Conservation (phyloP, 2,329 filamentous ascomycete species). For the Diplodia scrobiculata region DNA sequence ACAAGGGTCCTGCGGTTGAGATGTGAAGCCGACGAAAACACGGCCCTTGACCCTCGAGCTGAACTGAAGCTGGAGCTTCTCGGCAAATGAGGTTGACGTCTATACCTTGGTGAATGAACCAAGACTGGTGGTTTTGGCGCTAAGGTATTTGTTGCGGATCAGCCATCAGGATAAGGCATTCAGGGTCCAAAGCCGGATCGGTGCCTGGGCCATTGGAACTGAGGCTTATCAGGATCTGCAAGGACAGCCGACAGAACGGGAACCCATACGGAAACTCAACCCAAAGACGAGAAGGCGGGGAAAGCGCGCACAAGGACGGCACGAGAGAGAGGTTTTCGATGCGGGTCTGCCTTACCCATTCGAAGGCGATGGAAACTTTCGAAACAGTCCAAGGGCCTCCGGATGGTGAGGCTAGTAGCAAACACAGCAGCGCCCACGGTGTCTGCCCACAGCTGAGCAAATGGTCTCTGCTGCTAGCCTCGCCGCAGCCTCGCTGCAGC, state of each 20-base stretch:
- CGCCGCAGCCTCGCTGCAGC: not conserved
- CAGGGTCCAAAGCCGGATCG: conserved; percentile 11
- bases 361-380: not conserved
- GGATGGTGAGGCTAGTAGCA: not conserved
- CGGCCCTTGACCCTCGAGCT: not conserved
- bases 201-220: not conserved
- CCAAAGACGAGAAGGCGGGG: not conserved
- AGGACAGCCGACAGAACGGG: too few relatives aligned
- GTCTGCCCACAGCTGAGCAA: not conserved
- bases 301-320: not conserved
- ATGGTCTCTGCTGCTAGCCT: not conserved
- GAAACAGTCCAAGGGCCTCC: not conserved
- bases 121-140: not conserved
- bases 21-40: not conserved
- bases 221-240: not conserved
- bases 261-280: too few relatives aligned
- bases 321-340: too few relatives aligned
- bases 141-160: not conserved
- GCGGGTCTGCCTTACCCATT: too few relatives aligned
- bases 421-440: not conserved
- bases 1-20: not conserved
- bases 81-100: not conserved
- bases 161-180: not conserved
- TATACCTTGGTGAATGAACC: not conserved
- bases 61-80: not conserved